Evolutionary conservation across 2,329 filamentous ascomycete species (phyloP).

Genomic region (Aciculosporium take): DNA sequence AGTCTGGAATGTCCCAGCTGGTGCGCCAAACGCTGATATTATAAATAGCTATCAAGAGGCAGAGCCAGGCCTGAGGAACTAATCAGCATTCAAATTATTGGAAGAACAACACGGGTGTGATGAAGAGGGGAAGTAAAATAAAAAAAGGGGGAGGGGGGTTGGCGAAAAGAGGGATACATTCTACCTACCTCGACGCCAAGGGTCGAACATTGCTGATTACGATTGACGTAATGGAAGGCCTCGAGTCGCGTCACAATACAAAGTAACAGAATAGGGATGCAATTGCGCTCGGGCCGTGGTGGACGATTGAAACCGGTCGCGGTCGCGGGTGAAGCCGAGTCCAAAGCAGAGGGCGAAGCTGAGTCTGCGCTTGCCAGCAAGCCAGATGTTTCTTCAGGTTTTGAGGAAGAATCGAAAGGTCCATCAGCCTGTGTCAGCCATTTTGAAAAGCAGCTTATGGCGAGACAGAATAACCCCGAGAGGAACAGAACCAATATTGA

Average conservation of each 20-base stretch:
- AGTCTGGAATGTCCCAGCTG: conserved; percentile 16
- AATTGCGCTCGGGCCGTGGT: conserved; percentile 31
- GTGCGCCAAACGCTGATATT: conserved; percentile 26
- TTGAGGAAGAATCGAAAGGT: conserved; percentile 24
- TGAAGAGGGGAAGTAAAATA: not conserved
- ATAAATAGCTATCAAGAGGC: conserved; percentile 28
- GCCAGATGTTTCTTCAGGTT: conserved; percentile 9
- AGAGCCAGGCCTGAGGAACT: conserved; percentile 29
- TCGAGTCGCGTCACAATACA: conserved; percentile 34
- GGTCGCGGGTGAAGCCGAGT: conserved; percentile 16
- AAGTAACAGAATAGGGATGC: conserved; percentile 28
- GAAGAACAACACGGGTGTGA: not conserved
- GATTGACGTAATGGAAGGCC: conserved; percentile 29
- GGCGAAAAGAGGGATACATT: not conserved
- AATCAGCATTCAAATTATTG: not conserved
- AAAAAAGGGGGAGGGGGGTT: too few species aligned
- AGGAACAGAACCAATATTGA: conserved; percentile 32
- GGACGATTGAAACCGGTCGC: conserved; percentile 23
- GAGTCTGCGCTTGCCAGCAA: conserved; percentile 9
- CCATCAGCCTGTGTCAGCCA: conserved; percentile 34
- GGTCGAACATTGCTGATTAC: conserved; percentile 35
- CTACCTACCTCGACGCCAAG: conserved; percentile 31
- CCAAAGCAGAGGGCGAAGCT: conserved; percentile 13
- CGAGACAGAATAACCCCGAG: conserved; percentile 27
- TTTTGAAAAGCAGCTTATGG: conserved; percentile 26